Conservation (phyloP, 176 grass and related monocot genomes). For the Metroxylon sagu region DNA sequence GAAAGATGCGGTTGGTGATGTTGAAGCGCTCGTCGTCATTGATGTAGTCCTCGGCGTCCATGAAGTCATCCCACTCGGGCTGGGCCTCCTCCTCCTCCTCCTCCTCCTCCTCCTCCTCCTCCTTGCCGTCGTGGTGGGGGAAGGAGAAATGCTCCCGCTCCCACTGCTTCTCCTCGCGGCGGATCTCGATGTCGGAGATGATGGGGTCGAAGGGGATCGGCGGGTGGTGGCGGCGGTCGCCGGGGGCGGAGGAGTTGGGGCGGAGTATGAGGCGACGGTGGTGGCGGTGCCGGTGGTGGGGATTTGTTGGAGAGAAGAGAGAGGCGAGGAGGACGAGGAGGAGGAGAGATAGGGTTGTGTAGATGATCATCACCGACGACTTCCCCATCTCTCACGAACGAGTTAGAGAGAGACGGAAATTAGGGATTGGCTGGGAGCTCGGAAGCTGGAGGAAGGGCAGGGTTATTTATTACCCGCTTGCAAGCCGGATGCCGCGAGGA, state of each 20-base stretch:
- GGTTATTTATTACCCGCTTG: no score
- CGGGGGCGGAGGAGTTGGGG: no score
- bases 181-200: slow-evolving; percentile 60
- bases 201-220: slow-evolving; percentile 53
- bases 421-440: no score
- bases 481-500: no score
- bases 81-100: background rate
- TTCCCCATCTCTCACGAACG: no score
- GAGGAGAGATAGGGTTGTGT: no score
- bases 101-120: background rate
- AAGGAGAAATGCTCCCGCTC: slow-evolving; percentile 62
- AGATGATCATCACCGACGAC: no score
- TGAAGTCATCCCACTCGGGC: slow-evolving; percentile 76
- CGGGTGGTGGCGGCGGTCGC: slow-evolving; percentile 24
- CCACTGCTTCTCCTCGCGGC: slow-evolving; percentile 71
- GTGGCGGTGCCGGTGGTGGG: slow-evolving; percentile 18
- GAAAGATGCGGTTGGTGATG: no score
- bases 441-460: no score
- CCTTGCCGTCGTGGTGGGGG: slow-evolving; percentile 18
- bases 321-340: no score
- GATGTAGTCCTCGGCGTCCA: slow-evolving; percentile 58
- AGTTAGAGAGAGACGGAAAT: no score
- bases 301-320: no score
- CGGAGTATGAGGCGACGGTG: slow-evolving; percentile 32
- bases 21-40: slow-evolving; percentile 45